Evolutionary conservation across 148 eudicot species (phyloP), one percentile per base, ranked within the genome.

Genomic region (Vaccinium vitisidaea): DNA sequence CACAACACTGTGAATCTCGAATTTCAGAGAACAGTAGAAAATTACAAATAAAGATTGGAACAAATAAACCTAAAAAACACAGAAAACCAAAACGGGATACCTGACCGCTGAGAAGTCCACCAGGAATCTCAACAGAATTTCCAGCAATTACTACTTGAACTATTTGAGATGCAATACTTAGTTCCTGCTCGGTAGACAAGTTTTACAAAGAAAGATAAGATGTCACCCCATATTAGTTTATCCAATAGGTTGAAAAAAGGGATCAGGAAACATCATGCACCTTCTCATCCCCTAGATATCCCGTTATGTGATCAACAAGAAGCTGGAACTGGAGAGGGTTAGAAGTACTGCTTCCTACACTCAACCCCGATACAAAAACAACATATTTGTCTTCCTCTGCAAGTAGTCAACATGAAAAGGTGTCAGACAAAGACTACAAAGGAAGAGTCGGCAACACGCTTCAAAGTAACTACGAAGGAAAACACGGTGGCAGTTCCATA

Each of bases 61-160:
- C 15, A 70, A 18, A 56, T 54, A 76, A 81, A 55, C 12, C n/a
- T 13, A 70, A 61, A 19, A 19, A 61, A n/a, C 76, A 53, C 2
- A 0, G 52, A 36, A 55, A 55, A 80, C 32, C 49, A 30, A 77
- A 18, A 53, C 46, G 54, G 1, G 2, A 79, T 86, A 96, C 99
- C 94, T 94, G 99, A 77, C 98, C 98, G n/a, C 86, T 94, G 79
- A 94, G 90, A 89, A 90, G 90, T 76, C 90, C 95, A 78, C 82
- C 88, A 49, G 94, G 91, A 86, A 91, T 78, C 82, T 93, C 95
- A 75, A 97, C 90, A 79, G 98, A 97, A 85, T 97, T 90, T 18
- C 99, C 99, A 86, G 99, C 97, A 90, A 97, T 91, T 49, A 97
- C 96, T 48, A 97, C 98, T 88, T 93, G 96, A 82, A 97, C 98